Base-by-base conservation (phyloP, 2,329 filamentous ascomycete species). In the Xylaria sp. region DNA sequence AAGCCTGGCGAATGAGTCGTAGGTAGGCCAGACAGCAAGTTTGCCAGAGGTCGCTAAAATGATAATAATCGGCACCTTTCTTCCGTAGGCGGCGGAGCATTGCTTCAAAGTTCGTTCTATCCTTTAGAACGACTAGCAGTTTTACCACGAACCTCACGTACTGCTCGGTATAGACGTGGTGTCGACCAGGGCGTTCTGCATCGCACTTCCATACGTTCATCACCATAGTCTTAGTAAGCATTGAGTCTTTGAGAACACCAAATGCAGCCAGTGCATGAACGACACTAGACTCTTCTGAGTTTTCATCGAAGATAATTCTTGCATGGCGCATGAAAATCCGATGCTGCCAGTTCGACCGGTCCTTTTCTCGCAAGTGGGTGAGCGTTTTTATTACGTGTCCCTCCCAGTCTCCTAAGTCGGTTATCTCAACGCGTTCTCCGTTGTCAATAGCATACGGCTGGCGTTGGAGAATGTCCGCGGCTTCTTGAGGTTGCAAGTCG, bases 181-280 rank as follows among this genome's bases (percentile, higher is more conserved):
- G 94, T 20, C 94, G 89, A 0, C 94, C 94, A 0, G 94, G 86
- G 1, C 88, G 85, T 76, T 98, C 94, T 56, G 92, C 90, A 73
- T 97, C 94, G 46, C 94, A 96, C 74, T 94, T 95, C 94, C 94
- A 98, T 3, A 98, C 94, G 77, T 97, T 95, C 79, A 97, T 90
- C 1, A 92, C 91, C 91, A 97, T 97, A 0, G 94, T 97, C 82
- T 97, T 97, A 48, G 94, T 97, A 74, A 97, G 95, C 87, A 90
- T 90, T 70, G 84, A 87, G 68, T 90, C 88, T 55, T 86, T 82
- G 63, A 97, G 91, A 51, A 97, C 92, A 63, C 89, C 87, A 59
- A 94, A 94, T 15, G 97, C 88, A 64, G 95, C 92, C 76, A 91
- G 88, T 74, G 94, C 94, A 25, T 92, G 91, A 39, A 87, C 88